phyloP scores from a whole-genome alignment of 148 eudicot species.

The Cornus suecica region DNA sequence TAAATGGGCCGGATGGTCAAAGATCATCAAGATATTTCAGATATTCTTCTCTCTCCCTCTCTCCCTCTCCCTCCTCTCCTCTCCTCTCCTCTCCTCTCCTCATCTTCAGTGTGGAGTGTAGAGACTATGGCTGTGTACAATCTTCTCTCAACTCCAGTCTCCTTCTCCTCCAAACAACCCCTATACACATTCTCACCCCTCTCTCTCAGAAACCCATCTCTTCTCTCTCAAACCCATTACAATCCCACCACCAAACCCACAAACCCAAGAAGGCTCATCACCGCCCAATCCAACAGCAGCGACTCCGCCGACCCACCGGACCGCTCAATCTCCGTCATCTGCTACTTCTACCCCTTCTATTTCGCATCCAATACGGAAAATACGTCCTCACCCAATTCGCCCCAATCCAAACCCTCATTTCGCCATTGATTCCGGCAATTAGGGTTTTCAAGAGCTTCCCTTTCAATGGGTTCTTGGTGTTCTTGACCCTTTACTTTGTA shows the following conservation, averaged over 20 bases:
- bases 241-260: conserved; percentile 12
- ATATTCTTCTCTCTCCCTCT: too few relatives aligned
- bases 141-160: conserved; percentile 36
- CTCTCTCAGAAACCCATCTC: conserved; percentile 17
- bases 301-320: conserved; percentile 64
- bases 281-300: conserved; percentile 36
- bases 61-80: background rate
- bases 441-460: conserved; percentile 83
- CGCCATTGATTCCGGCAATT: conserved; percentile 77
- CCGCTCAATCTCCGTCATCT: conserved; percentile 77
- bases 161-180: conserved; percentile 20
- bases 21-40: too few relatives aligned
- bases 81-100: too few relatives aligned
- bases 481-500: conserved; percentile 72
- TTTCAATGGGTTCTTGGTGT: conserved; percentile 70
- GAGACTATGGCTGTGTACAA: conserved; percentile 39
- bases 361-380: conserved; percentile 84
- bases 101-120: too few relatives aligned
- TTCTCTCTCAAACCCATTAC: conserved; percentile 21
- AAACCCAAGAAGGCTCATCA: conserved; percentile 18
- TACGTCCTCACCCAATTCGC: conserved; percentile 65
- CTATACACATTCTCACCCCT: conserved; percentile 13
- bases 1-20: too few relatives aligned
- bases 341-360: conserved; percentile 88
- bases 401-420: conserved; percentile 65